phyloP scores from a whole-genome alignment of 2,329 filamentous ascomycete genomes.

The Cadophora malorum region DNA sequence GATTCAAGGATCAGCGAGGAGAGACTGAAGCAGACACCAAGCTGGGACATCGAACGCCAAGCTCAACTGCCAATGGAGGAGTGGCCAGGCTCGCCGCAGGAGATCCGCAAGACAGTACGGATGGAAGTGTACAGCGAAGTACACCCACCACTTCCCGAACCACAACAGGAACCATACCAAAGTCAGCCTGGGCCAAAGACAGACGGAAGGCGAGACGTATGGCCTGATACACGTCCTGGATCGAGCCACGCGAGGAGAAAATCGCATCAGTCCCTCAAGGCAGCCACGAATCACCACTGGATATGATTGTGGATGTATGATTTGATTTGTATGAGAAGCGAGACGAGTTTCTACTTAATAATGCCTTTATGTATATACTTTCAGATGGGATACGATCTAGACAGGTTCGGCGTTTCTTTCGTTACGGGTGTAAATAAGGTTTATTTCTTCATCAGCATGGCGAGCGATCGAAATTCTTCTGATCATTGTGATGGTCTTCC shows the following conservation, averaged over 20 bases:
- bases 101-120: conserved; percentile 16
- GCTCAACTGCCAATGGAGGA: neutral
- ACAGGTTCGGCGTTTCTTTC: neutral
- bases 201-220: conserved; percentile 11
- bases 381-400: neutral
- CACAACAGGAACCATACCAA: neutral
- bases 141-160: neutral
- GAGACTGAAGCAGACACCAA: neutral
- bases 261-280: neutral
- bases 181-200: neutral
- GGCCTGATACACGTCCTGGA: neutral
- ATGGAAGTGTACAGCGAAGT: conserved; percentile 17
- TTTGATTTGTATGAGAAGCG: neutral
- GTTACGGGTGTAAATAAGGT: neutral
- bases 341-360: neutral
- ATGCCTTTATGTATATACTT: conserved; percentile 9
- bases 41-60: conserved; percentile 15
- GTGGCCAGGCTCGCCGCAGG: neutral
- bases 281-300: neutral
- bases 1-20: conserved; percentile 5
- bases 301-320: neutral
- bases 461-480: neutral
- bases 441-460: neutral
- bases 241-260: neutral
- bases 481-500: neutral